These are phyloP conservation scores for Coleophoma crateriformis DNA, from an alignment of 2,329 filamentous ascomycete species.

Conservation along the genomic window DNA sequence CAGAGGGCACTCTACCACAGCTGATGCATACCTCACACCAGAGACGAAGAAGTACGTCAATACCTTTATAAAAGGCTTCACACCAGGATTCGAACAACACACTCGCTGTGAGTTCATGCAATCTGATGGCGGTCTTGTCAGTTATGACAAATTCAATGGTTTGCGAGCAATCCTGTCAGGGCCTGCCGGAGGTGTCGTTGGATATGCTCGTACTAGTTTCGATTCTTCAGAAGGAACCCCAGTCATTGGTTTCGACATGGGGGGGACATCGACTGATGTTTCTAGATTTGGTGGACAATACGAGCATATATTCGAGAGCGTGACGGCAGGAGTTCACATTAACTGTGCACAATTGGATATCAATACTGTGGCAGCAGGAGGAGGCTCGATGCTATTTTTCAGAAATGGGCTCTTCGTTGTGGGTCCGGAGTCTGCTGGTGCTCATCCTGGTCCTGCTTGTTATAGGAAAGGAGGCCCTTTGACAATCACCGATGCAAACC, in stretches of 20 bases:
- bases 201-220: constrained; percentile 62
- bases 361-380: constrained; percentile 50
- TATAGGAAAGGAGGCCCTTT: constrained; percentile 85
- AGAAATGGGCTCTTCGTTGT: constrained; percentile 67
- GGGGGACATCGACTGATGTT: constrained; percentile 58
- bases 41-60: constrained; percentile 63
- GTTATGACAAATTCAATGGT: constrained; percentile 54
- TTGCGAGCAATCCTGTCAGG: constrained; percentile 60
- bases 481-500: constrained; percentile 86
- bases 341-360: constrained; percentile 78
- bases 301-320: constrained; percentile 72
- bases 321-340: constrained; percentile 72
- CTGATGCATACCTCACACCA: constrained; percentile 65
- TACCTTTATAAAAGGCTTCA: constrained; percentile 59
- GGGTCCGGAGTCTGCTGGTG: constrained; percentile 58
- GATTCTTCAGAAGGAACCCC: constrained; percentile 57
- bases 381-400: constrained; percentile 53
- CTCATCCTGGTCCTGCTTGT: constrained; percentile 83
- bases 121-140: constrained; percentile 30
- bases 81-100: constrained; percentile 51
- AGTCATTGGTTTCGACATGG: constrained; percentile 68
- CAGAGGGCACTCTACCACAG: constrained; percentile 59
- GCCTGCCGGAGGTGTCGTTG: constrained; percentile 63
- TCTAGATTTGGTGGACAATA: constrained; percentile 61
- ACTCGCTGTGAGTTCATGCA: constrained; percentile 69